Evolutionary conservation across 805 yeast genomes (phyloP).

Genomic region (Ogataea ganodermae): DNA sequence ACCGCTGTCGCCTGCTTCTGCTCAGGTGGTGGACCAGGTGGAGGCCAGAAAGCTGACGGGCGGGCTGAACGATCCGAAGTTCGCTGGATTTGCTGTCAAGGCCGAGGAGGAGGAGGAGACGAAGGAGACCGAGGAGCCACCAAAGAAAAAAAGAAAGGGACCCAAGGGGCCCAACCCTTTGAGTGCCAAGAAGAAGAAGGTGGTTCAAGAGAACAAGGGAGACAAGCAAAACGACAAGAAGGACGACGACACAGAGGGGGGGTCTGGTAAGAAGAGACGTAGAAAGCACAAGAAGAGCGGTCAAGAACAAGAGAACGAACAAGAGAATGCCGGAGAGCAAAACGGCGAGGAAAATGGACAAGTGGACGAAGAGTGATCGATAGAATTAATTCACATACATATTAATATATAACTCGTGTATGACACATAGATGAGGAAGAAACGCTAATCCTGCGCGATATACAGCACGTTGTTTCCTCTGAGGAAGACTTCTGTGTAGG

Average conservation of each 20-base stretch:
- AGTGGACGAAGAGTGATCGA: conserved; percentile 5
- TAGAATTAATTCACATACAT: conserved; percentile 4
- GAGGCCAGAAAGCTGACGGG: conserved; percentile 71
- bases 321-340: conserved; percentile 13
- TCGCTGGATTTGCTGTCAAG: conserved; percentile 43
- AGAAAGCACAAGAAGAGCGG: conserved; percentile 4
- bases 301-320: conserved; percentile 19
- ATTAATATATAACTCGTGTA: conserved; percentile 8
- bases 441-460: conserved; percentile 27
- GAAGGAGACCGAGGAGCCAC: conserved; percentile 21
- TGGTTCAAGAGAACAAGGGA: conserved; percentile 19
- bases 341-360: conserved; percentile 19
- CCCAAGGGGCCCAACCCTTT: conserved; percentile 88
- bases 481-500: conserved; percentile 75
- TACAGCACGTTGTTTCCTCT: conserved; percentile 83
- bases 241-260: conserved; percentile 19
- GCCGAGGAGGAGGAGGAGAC: conserved; percentile 22
- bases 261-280: conserved; percentile 1
- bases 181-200: conserved; percentile 77
- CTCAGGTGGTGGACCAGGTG: conserved; percentile 44
- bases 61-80: conserved; percentile 72
- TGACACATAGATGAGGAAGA: not conserved
- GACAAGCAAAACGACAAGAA: not conserved
- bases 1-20: conserved; percentile 78
- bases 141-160: conserved; percentile 57